These are phyloP conservation scores for Ajuga reptans DNA, from an alignment of 305 asterid genomes.

Conservation along the genomic window DNA sequence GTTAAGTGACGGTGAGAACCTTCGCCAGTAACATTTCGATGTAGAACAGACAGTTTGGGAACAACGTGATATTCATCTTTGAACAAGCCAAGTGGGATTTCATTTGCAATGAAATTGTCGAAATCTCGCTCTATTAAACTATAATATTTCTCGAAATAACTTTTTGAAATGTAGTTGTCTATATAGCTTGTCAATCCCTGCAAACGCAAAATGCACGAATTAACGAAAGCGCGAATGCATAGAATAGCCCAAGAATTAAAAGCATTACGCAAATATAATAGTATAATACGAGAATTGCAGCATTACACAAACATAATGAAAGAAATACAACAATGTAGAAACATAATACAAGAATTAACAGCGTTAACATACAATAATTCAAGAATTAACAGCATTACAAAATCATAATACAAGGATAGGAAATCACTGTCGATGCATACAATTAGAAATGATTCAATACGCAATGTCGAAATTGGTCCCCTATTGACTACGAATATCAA, in stretches of 20 bases:
- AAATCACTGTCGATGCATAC: background rate
- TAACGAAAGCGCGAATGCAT: background rate
- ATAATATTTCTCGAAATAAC: conserved; percentile 41
- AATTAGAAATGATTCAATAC: background rate
- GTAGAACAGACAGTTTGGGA: conserved; percentile 28
- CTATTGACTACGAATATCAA: background rate
- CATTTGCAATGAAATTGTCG: conserved; percentile 33
- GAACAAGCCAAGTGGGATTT: conserved; percentile 34
- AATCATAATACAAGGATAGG: background rate
- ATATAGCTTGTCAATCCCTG: conserved; percentile 29
- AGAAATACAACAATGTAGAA: background rate
- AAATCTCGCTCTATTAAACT: conserved; percentile 40
- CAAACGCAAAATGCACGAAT: conserved; percentile 1
- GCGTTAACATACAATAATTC: too few species aligned
- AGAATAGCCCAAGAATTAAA: background rate
- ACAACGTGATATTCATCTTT: conserved; percentile 23
- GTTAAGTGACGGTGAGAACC: conserved; percentile 79
- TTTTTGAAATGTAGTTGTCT: conserved; percentile 41
- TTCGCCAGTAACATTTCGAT: conserved; percentile 55
- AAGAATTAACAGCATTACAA: background rate
- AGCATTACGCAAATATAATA: too few species aligned
- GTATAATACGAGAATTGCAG: too few species aligned
- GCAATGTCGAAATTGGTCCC: background rate
- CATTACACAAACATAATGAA: too few species aligned
- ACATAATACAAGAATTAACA: background rate